Evolutionary conservation across 805 yeast genomes (phyloP), one percentile per base, ranked within the genome.

Genomic region (Barnettozyma vustinii): DNA sequence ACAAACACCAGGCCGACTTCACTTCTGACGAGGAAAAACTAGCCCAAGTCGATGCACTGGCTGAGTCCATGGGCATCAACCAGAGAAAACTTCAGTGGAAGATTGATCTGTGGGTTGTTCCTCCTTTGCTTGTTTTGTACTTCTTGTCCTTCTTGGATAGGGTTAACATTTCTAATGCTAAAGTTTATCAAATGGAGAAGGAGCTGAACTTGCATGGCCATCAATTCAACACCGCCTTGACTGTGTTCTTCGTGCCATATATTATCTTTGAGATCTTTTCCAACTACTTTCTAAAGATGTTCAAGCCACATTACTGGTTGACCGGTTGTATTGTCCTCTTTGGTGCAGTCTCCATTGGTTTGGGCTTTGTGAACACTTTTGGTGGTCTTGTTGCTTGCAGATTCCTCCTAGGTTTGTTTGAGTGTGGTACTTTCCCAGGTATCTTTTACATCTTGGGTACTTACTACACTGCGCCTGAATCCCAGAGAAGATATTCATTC

Each of bases 91-190:
- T 86, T 25, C 77, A 79, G 79, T 69, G 79, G 74, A 85, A 84
- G 58, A 70, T 83, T 30, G 92, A 86, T 58, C 46, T 79, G 1
- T 78, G 87, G 52, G 81, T 87, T 37, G 82, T 86, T 26, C 89
- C 91, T 5, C 81, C 89, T n/a, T 83, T 87, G 55, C 80, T 89
- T 59, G 59, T 86, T 26, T 70, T 87, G 41, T 87, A 87, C 60
- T 79, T 87, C 64, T 73, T 87, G 52, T 83, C 92, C 1, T 87
- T 87, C 60, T 68, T 87, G 59, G 95, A 87, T 63, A 74, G 95
- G 64, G 91, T 87, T 50, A 87, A 87, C 63, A 84, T 87, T 52
- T 80, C 91, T 27, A 87, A 87, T 65, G 95, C 96, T 8, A 80
- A 80, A 51, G 76, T 83, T 48, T 86, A 85, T 60, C 89, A 89